A percentile compares a stretch with the other conserved stretches of the same genome.
phyloP scores from a whole-genome alignment of 208 protist species.

The Eutreptiella sp. region DNA sequence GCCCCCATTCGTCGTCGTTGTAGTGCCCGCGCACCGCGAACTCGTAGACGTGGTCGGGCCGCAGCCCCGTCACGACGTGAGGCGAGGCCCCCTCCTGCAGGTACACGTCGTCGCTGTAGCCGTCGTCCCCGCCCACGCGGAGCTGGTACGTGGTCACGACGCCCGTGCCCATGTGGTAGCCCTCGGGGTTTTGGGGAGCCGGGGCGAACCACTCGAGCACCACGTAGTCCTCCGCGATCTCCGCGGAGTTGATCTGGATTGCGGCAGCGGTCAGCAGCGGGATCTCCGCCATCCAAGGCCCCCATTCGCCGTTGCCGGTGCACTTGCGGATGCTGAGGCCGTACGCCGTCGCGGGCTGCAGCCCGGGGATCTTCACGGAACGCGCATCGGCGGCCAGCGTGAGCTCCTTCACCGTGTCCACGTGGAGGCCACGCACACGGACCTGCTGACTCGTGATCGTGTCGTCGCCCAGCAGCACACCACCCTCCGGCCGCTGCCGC shows the following conservation, averaged over 20 bases:
- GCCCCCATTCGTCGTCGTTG: conserved; percentile 82
- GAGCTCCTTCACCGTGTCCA: conserved; percentile 72
- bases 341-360: conserved; percentile 71
- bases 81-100: conserved; percentile 73
- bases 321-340: conserved; percentile 72
- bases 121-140: conserved; percentile 58
- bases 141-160: conserved; percentile 76
- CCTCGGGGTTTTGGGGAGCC: conserved; percentile 59
- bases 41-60: conserved; percentile 77
- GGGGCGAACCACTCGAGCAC: conserved; percentile 71
- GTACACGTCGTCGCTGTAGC: conserved; percentile 66
- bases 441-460: conserved; percentile 75
- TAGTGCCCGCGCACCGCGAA: conserved; percentile 82
- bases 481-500: conserved; percentile 35
- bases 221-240: conserved; percentile 78
- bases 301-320: conserved; percentile 69
- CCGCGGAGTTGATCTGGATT: conserved; percentile 64
- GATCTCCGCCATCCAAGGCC: conserved; percentile 67
- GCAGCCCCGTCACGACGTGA: conserved; percentile 65
- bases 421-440: conserved; percentile 69
- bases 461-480: conserved; percentile 63
- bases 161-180: conserved; percentile 68
- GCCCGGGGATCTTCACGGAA: conserved; percentile 73
- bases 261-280: conserved; percentile 73
- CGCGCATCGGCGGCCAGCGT: conserved; percentile 50